Evolutionary conservation across 2,329 filamentous ascomycete species (phyloP), one percentile per base, ranked within the genome.

Genomic region (Aspergillus thermomutatus): DNA sequence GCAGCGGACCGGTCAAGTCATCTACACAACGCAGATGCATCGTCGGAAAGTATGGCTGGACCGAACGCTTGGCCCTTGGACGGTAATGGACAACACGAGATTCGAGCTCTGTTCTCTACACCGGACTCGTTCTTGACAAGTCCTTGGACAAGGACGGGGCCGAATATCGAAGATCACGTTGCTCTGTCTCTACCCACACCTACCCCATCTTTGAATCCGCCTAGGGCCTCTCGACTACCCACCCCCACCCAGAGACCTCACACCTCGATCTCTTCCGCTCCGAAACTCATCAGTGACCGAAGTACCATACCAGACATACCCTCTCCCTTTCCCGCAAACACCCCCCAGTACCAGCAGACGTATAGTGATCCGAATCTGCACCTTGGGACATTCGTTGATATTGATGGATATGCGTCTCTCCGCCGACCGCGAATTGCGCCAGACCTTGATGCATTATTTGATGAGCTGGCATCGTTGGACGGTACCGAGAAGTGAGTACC

Each of bases 401-500:
- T 73, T 27, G 68, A 72, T 27, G 61, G 64, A 23, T 70, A 70
- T 28, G 66, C 64, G 10, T 54, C 62, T 23, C 56, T 66, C n/a
- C 63, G 61, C 25, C 66, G 65, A 46, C 68, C 65, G 25, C 63
- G 68, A 28, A 74, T 74, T 49, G 70, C 72, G 6, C 71, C 71
- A 2, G 72, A 74, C 51, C 63, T 74, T 9, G 80, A 83, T 59
- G 80, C 79, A 17, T 76, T 84, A 52, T 84, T 85, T 58, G 83
- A 85, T 52, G 82, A 85, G 60, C 69, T 86, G 40, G 82, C 82
- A 3, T 81, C 82, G 8, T 71, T 85, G 31, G 83, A 85, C 63
- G 81, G 78, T 2, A 77, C 77, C 23, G 79, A 83, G 63, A 77
- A 75, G 76, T 76, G 60, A 60, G 69, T 61, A 26, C 37, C 10